Base-by-base conservation (phyloP, 306 rosid genomes). In the Lithocarpus polystachyus region DNA sequence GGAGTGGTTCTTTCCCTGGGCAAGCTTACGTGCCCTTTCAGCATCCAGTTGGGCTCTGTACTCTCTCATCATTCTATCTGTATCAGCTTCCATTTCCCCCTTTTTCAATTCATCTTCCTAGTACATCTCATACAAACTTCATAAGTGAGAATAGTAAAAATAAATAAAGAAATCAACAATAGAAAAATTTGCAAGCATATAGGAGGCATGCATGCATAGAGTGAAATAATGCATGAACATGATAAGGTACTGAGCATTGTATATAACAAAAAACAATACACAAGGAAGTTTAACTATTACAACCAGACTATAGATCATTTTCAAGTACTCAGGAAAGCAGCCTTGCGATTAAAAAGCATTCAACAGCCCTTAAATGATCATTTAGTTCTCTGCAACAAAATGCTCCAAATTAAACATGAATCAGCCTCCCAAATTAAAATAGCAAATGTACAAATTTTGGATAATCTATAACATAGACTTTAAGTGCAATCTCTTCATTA, bases 41-140 rank as follows among this genome's bases (percentile, higher is more conserved):
- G 97, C 96, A 89, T 93, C 99, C 80, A 96, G 87, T 82, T 96
- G 99, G 75, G 99, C 99, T 87, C 99, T 84, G 87, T 93, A 93
- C 75, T 96, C 99, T 84, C 96, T 89, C 99, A 96, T 96, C 98
- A 91, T 90, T 87, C 79, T 88, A 83, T 95, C 97, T 1, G 92
- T 92, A 83, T 93, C 99, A 69, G 93, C 94, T 85, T 95, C 99
- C 85, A 92, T 80, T 80, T 95, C 99, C 79, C 99, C 99, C 79
- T 88, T 85, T 85, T 87, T 91, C 57, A 95, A 77, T 80, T 95
- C 99, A 73, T 95, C 99, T 89, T 95, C 99, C 98, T 94, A 76
- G 70, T 56, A 74, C 72, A 83, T 77, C 61, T 76, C 83, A 37
- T 35, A 69, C 53, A 23, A 55, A 67, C 14, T 18, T 56, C 23